Evolutionary conservation across 306 rosid genomes (phyloP).

Genomic region (Fragaria ananassa): DNA sequence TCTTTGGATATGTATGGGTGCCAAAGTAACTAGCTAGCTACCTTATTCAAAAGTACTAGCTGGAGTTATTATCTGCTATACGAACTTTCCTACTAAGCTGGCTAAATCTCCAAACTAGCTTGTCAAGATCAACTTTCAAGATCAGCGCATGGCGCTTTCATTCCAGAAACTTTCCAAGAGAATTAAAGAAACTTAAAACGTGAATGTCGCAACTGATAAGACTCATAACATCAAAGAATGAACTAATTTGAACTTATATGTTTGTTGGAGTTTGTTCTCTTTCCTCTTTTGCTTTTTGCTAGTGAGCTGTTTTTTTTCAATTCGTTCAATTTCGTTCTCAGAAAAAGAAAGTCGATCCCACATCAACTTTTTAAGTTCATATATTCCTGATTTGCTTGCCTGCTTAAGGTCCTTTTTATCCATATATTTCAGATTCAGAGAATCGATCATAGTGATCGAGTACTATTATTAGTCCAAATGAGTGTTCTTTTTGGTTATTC

Average conservation of each 20-base stretch:
- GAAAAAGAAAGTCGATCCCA: not conserved
- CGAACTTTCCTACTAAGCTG: not conserved
- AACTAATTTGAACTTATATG: not conserved
- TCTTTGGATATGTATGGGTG: not conserved
- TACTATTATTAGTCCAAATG: no score
- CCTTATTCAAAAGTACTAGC: not conserved
- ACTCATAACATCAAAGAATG: not conserved
- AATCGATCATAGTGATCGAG: no score
- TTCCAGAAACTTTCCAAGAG: not conserved
- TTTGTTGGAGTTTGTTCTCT: not conserved
- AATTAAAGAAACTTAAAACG: not conserved
- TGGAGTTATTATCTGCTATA: not conserved
- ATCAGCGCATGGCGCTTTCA: not conserved
- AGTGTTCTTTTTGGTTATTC: no score
- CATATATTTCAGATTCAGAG: not conserved
- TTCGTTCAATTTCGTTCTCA: not conserved
- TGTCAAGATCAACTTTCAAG: not conserved
- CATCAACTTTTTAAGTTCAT: not conserved
- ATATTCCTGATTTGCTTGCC: not conserved
- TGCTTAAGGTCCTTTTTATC: not conserved
- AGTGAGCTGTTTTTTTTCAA: not conserved
- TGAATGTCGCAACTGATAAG: not conserved
- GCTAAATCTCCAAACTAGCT: not conserved
- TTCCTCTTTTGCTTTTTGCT: not conserved
- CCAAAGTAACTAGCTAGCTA: not conserved